These are phyloP conservation scores for Bruguiera gymnorhiza DNA, from an alignment of 345 rosid genomes.

Conservation along the genomic window DNA sequence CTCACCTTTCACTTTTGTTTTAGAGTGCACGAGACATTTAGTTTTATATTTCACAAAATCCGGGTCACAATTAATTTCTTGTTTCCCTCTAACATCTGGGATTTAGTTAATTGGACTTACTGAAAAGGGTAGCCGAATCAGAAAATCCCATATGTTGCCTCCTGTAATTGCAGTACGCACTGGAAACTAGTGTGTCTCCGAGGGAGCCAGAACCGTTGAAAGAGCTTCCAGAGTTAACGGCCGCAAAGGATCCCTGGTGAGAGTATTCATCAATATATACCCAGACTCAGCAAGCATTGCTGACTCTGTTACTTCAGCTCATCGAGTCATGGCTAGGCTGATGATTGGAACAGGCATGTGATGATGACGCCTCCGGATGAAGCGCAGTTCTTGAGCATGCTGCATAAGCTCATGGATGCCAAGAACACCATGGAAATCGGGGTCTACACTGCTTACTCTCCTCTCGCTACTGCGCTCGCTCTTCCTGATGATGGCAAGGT, in stretches of 20 bases:
- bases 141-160: not conserved
- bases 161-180: conserved; percentile 50
- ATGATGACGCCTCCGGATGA: conserved; percentile 97
- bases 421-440: conserved; percentile 99
- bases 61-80: too few relatives aligned
- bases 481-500: conserved; percentile 51
- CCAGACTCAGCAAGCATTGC: not conserved
- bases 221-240: conserved; percentile 86
- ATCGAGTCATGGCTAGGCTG: too few relatives aligned
- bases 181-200: conserved; percentile 96
- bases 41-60: too few relatives aligned
- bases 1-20: too few relatives aligned
- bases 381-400: conserved; percentile 90
- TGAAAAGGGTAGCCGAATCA: too few relatives aligned
- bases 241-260: conserved; percentile 74
- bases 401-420: conserved; percentile 87
- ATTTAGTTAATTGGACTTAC: too few relatives aligned
- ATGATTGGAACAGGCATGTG: conserved; percentile 54
- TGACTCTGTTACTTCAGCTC: not conserved
- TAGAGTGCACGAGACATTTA: too few relatives aligned
- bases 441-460: conserved; percentile 96
- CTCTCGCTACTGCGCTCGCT: conserved; percentile 95
- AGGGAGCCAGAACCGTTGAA: conserved; percentile 92
- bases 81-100: too few relatives aligned
- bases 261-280: too few relatives aligned